These are phyloP conservation scores for Carex scoparia DNA, from an alignment of 176 grass and related monocot species.

Conservation along the genomic window DNA sequence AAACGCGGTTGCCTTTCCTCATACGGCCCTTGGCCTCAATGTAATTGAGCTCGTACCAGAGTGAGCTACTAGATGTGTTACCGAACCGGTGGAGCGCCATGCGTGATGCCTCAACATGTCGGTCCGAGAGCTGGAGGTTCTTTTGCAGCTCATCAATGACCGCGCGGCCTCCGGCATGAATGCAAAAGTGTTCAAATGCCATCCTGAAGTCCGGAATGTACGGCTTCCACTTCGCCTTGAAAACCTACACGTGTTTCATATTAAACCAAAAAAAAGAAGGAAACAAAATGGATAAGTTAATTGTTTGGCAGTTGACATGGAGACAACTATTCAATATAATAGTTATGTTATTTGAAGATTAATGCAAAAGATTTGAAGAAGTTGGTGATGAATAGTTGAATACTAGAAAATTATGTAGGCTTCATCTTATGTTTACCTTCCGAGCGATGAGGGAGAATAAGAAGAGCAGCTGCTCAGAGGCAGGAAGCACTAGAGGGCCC, in stretches of 20 bases:
- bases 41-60: constrained; percentile 96
- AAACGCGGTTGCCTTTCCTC: constrained; percentile 49
- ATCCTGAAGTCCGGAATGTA: constrained; percentile 73
- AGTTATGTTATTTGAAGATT: no score
- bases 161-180: constrained; percentile 73
- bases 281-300: not conserved
- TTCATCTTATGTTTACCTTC: not conserved
- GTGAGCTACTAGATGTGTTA: constrained; percentile 88
- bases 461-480: constrained; percentile 73
- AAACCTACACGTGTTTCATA: constrained; percentile 21
- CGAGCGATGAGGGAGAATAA: constrained; percentile 57
- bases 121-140: constrained; percentile 56
- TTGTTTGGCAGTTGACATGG: no score
- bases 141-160: constrained; percentile 97
- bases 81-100: constrained; percentile 93
- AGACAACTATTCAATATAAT: no score
- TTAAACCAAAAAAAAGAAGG: not conserved
- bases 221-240: constrained; percentile 42
- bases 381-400: not conserved
- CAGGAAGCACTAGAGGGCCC: constrained; percentile 52
- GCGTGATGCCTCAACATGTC: constrained; percentile 82
- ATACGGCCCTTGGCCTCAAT: constrained; percentile 72
- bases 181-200: constrained; percentile 99
- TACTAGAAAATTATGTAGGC: not conserved
- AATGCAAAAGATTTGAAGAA: no score